Evolutionary conservation across 768 basidiomycete genomes (phyloP).

Genomic region (Agaricus sinodeliciosus): DNA sequence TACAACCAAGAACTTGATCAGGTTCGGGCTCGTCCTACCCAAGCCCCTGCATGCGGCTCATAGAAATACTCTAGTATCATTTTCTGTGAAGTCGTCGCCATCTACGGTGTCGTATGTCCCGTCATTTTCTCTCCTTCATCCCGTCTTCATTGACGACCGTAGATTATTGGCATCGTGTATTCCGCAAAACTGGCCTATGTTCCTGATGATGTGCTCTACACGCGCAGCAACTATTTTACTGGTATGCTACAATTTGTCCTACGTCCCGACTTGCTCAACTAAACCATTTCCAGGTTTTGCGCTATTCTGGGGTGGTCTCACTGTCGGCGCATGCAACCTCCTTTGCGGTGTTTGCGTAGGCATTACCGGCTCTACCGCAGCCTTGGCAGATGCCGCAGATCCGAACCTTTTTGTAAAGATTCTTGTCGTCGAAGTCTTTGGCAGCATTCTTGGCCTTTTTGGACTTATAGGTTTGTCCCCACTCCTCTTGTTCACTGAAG

Average conservation of each 20-base stretch:
- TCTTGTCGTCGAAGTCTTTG: constrained; percentile 92
- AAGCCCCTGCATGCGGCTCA: not conserved
- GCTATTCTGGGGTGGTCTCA: constrained; percentile 95
- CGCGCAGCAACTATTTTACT: constrained; percentile 86
- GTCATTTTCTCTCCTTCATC: not conserved
- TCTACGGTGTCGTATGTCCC: constrained; percentile 84
- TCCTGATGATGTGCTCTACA: constrained; percentile 67
- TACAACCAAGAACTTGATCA: constrained; percentile 95
- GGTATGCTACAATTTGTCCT: constrained; percentile 33
- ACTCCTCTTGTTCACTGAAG: not conserved
- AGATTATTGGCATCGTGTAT: constrained; percentile 97
- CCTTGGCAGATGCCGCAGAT: constrained; percentile 92
- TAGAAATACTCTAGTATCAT: constrained; percentile 65
- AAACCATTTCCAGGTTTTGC: constrained; percentile 59
- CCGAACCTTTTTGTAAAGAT: constrained; percentile 95
- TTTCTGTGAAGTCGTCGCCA: constrained; percentile 99
- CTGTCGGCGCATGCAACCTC: constrained; percentile 90
- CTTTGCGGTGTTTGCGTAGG: constrained; percentile 94
- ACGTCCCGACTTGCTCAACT: not conserved
- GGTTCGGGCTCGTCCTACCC: constrained; percentile 38
- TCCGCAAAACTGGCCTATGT: constrained; percentile 70
- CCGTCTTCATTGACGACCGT: constrained; percentile 1
- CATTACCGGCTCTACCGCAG: constrained; percentile 92
- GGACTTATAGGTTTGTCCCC: constrained; percentile 77
- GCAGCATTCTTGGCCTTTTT: constrained; percentile 86